A percentile compares a stretch with the other conserved stretches of the same genome.
phyloP scores from a whole-genome alignment of 352 stramenopile genomes.

The Saprolegnia parasitica region DNA sequence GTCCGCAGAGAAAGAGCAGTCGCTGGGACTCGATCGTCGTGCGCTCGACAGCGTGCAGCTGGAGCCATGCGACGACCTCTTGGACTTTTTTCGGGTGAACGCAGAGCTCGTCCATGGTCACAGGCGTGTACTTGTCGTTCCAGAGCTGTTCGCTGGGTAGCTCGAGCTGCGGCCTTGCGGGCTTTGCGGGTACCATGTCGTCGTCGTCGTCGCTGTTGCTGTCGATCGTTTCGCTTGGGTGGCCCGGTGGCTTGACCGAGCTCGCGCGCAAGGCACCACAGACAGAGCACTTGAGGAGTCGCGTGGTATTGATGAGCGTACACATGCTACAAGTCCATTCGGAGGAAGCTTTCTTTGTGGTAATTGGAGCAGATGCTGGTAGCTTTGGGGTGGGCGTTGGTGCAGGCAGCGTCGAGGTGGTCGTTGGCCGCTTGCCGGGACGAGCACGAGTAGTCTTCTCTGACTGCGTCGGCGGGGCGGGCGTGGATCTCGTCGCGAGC shows the following conservation, averaged over 20 bases:
- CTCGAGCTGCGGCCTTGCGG: neutral
- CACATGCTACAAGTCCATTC: constrained; percentile 35
- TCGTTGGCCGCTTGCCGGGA: neutral
- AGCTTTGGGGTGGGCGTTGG: constrained; percentile 9
- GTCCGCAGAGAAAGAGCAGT: constrained; percentile 74
- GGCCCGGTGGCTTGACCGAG: neutral
- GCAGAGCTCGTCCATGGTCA: constrained; percentile 58
- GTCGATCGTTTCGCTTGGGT: constrained; percentile 35
- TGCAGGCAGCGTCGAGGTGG: constrained; percentile 2
- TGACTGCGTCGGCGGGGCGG: constrained; percentile 30
- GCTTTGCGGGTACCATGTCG: constrained; percentile 18
- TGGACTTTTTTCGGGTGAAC: constrained; percentile 81
- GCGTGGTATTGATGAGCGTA: constrained; percentile 36
- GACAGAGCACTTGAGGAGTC: constrained; percentile 25
- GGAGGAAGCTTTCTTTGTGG: constrained; percentile 6
- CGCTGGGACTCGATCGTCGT: constrained; percentile 38
- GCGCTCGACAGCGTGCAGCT: constrained; percentile 31
- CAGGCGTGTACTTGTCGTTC: constrained; percentile 43
- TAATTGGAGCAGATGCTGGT: constrained; percentile 29
- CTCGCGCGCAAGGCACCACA: constrained; percentile 28
- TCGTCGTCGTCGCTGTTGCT: constrained; percentile 36
- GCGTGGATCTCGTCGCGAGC: neutral
- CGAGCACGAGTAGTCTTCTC: constrained; percentile 46
- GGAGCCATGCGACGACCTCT: constrained; percentile 63
- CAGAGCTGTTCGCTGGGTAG: constrained; percentile 36